phyloP scores from a whole-genome alignment of 192 early-diverging fungal genomes.

The Funneliformis mosseae region DNA sequence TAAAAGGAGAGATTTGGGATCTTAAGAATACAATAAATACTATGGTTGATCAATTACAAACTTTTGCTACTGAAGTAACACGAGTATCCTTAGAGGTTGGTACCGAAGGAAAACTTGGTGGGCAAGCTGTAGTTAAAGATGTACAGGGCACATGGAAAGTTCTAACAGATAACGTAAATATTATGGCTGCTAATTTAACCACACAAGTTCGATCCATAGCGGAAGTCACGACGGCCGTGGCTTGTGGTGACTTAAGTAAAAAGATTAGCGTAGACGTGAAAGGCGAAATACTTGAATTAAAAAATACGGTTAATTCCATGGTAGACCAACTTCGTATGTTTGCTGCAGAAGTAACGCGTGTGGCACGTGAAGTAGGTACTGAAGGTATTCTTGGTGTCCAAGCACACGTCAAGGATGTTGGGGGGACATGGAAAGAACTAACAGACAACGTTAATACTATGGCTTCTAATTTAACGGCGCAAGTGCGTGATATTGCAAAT shows the following conservation, averaged over 20 bases:
- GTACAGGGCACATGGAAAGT: constrained; percentile 69
- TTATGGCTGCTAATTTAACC: constrained; percentile 58
- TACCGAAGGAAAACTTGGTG: constrained; percentile 58
- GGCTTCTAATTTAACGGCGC: constrained; percentile 59
- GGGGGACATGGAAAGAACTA: constrained; percentile 58
- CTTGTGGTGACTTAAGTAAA: constrained; percentile 55
- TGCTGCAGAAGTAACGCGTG: constrained; percentile 64
- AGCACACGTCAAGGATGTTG: constrained; percentile 56
- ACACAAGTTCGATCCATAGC: constrained; percentile 62
- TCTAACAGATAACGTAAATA: constrained; percentile 67
- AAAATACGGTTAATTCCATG: constrained; percentile 58
- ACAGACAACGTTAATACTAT: constrained; percentile 65
- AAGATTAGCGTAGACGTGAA: constrained; percentile 54
- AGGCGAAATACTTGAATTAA: constrained; percentile 54
- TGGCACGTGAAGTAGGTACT: constrained; percentile 68
- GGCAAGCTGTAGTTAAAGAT: constrained; percentile 52
- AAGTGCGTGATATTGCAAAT: constrained; percentile 64
- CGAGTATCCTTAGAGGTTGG: constrained; percentile 55
- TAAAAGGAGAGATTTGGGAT: constrained; percentile 68
- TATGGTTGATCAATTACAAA: constrained; percentile 68
- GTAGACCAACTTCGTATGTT: constrained; percentile 60
- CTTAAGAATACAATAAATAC: constrained; percentile 71
- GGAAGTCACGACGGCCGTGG: constrained; percentile 61
- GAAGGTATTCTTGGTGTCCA: constrained; percentile 61
- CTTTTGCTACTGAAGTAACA: constrained; percentile 65